Evolutionary conservation across 73 alveolate species (phyloP), one percentile per base, ranked within the genome.

Genomic region (Effrenium voratum): DNA sequence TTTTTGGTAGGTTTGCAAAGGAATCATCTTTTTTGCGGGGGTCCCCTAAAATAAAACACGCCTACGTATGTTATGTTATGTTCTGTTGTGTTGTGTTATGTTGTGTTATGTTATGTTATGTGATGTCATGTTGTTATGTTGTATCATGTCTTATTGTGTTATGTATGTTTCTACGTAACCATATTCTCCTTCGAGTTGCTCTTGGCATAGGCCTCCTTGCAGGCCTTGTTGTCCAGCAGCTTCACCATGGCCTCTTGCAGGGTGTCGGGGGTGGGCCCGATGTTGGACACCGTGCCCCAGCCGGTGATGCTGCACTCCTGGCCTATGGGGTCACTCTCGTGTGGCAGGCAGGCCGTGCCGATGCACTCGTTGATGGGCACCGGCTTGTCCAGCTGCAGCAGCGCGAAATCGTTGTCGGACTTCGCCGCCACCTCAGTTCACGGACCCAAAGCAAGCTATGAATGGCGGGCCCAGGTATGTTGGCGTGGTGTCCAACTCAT

Each of bases 321-420:
- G 49, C 94, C 94, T 4, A 60, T 2, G 30, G 43, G 24, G 90
- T 79, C 90, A 6, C 45, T 24, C 38, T 63, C 59, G 45, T 63
- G 85, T 43, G 95, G 95, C 95, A 87, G 32, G 43, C 95, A 87
- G 36, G 95, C 95, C 40, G 80, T 49, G 30, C 95, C 95, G 85
- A 87, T 87, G 84, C 95, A 87, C 49, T 87, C 95, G 41, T 76
- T 87, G 85, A 87, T 63, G 41, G 95, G 95, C 60, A 87, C 32
- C 38, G 95, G 70, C 22, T n/a, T 50, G 76, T 87, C 95, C 70
- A 87, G 50, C 85, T 87, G 85, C 34, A 87, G 52, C 47, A 87
- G 49, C 6, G 95, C 95, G 68, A 87, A 87, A 68, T 87, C 95
- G 57, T 52, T n/a, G 36, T 87, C 95, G 24, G 95, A 87, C 90